Percentiles rank a stretch among this genome's conserved stretches.
phyloP scores from a whole-genome alignment of 1,139 yeast species.

The Wickerhamiella infanticola region DNA sequence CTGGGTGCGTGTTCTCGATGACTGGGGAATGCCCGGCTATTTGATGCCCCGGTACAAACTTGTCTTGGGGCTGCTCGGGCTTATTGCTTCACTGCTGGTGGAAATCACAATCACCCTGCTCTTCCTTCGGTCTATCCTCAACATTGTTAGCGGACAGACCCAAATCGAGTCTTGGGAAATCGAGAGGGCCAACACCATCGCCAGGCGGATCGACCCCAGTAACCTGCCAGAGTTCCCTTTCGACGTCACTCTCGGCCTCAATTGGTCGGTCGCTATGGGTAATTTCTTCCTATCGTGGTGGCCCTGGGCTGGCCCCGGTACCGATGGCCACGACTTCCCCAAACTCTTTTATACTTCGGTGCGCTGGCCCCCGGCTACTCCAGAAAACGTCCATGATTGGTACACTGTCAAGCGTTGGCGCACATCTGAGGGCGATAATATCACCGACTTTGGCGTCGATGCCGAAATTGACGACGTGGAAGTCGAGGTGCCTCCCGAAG shows the following conservation, averaged over 20 bases:
- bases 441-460: constrained; percentile 83
- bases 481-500: neutral
- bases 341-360: constrained; percentile 17
- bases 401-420: constrained; percentile 43
- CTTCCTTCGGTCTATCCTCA: constrained; percentile 43
- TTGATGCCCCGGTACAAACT: constrained; percentile 40
- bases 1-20: constrained; percentile 33
- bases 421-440: constrained; percentile 66
- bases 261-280: constrained; percentile 38
- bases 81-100: constrained; percentile 46
- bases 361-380: constrained; percentile 16
- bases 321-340: constrained; percentile 37
- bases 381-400: constrained; percentile 18
- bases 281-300: constrained; percentile 29
- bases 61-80: constrained; percentile 38
- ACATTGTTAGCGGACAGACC: constrained; percentile 57
- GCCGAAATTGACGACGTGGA: constrained; percentile 36
- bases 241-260: constrained; percentile 45
- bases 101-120: constrained; percentile 42
- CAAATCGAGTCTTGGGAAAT: constrained; percentile 89
- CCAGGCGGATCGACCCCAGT: constrained; percentile 24
- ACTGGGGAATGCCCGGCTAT: constrained; percentile 42
- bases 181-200: constrained; percentile 61
- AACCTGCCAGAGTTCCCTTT: constrained; percentile 48
- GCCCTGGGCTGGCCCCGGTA: constrained; percentile 23